These are phyloP conservation scores for Beauveria scarabaeidicola DNA, from an alignment of 2,329 filamentous ascomycete genomes.

Conservation along the genomic window DNA sequence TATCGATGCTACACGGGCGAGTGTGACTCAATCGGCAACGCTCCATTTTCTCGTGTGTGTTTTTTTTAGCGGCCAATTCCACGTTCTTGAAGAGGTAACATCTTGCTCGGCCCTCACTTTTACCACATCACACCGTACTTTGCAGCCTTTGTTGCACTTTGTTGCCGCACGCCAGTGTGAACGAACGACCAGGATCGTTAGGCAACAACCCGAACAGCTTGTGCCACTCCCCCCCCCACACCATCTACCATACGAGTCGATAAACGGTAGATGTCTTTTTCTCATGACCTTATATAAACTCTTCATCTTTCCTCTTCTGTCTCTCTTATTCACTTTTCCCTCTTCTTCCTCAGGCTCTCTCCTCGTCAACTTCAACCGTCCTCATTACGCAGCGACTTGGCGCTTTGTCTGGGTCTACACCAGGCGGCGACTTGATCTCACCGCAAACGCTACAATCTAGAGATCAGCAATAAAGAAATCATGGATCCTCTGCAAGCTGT, in stretches of 20 bases:
- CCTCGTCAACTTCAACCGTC: background rate
- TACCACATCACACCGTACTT: too few species aligned
- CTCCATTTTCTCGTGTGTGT: background rate
- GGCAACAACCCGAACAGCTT: background rate
- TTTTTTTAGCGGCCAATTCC: background rate
- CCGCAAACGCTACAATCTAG: background rate
- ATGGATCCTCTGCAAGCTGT: constrained; percentile 4
- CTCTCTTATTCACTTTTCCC: background rate
- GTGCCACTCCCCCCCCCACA: background rate
- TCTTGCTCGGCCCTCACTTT: too few species aligned
- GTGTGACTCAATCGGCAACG: constrained; percentile 5
- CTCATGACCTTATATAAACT: background rate
- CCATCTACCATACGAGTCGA: background rate
- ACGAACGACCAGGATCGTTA: background rate
- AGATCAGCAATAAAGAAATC: background rate
- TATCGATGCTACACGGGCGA: background rate
- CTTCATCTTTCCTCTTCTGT: background rate
- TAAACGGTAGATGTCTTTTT: background rate
- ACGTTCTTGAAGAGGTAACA: background rate
- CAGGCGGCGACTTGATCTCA: too few species aligned
- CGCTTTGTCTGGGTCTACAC: background rate
- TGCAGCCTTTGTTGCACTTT: too few species aligned
- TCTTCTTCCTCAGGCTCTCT: background rate
- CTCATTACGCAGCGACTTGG: background rate
- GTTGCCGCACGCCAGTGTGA: too few species aligned